Conservation (phyloP, 179 eudicot genomes). For the Silene noctiflora region DNA sequence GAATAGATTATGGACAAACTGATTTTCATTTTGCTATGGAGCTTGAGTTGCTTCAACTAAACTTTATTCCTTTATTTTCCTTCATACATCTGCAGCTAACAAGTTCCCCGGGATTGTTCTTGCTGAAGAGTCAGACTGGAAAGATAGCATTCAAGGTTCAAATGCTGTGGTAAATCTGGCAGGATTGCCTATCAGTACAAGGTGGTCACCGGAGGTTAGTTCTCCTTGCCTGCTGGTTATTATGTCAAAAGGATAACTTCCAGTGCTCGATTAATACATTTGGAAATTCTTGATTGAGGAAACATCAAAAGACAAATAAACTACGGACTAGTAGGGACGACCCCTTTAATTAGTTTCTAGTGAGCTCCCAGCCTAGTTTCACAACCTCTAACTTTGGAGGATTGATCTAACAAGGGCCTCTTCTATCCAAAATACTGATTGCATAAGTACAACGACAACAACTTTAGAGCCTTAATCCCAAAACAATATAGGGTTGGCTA, state of each 20-base stretch:
- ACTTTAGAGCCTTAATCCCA: no score
- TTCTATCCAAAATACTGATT: neutral
- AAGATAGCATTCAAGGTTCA: constrained; percentile 71
- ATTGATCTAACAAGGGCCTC: neutral
- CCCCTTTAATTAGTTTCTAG: neutral
- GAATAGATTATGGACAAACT: neutral
- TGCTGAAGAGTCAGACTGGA: constrained; percentile 88
- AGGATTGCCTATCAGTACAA: constrained; percentile 91
- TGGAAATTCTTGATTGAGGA: neutral
- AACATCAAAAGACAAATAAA: neutral
- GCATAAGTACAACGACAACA: neutral
- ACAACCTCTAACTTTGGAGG: neutral
- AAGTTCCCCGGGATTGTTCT: constrained; percentile 83
- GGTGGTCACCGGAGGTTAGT: constrained; percentile 95
- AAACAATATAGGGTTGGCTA: no score
- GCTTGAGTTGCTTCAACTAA: neutral
- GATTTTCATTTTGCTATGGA: neutral
- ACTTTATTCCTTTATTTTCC: neutral
- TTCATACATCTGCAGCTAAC: constrained; percentile 37
- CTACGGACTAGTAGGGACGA: neutral
- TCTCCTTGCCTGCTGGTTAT: neutral
- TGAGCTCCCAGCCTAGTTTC: neutral
- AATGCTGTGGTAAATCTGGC: constrained; percentile 92
- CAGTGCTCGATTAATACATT: neutral
- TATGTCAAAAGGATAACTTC: neutral